A percentile compares a stretch with the other conserved stretches of the same genome.
Conservation (phyloP, 768 basidiomycete genomes). For the Pleurotus djamor region DNA sequence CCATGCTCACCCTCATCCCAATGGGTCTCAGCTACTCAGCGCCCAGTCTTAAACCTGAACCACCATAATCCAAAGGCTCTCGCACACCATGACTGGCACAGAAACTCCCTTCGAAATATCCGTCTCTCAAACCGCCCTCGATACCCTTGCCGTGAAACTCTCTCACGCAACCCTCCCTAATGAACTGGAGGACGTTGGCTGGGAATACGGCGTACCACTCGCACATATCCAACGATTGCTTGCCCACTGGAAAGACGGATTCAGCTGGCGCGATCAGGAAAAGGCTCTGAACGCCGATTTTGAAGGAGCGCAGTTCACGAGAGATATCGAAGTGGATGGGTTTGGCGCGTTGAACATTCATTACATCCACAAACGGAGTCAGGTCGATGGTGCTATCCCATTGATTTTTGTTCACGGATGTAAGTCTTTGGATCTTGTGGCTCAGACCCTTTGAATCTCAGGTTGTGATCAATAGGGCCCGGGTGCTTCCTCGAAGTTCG, state of each 20-base stretch:
- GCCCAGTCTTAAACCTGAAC: no score
- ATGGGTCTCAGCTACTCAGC: no score
- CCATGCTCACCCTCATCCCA: no score
- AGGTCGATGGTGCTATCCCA: constrained; percentile 14
- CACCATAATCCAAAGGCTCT: no score
- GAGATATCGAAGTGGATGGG: constrained; percentile 35
- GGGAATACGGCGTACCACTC: constrained; percentile 47
- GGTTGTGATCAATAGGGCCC: constrained; percentile 42
- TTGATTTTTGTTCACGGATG: constrained; percentile 52
- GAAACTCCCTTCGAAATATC: neutral
- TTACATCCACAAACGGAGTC: constrained; percentile 40
- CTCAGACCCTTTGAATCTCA: neutral
- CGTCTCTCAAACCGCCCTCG: neutral
- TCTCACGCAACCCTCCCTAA: neutral
- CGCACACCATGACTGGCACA: neutral
- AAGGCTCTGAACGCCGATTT: constrained; percentile 31
- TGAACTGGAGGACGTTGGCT: neutral
- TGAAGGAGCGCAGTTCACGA: constrained; percentile 39
- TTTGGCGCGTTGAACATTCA: constrained; percentile 38
- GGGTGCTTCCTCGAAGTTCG: constrained; percentile 55
- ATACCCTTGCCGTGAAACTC: neutral
- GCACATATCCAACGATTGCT: constrained; percentile 45
- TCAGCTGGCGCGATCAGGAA: constrained; percentile 29
- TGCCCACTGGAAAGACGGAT: constrained; percentile 44
- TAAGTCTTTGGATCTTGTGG: constrained; percentile 14